Conservation (phyloP, 2,329 filamentous ascomycete genomes). For the Trichoderma atrobrunneum region DNA sequence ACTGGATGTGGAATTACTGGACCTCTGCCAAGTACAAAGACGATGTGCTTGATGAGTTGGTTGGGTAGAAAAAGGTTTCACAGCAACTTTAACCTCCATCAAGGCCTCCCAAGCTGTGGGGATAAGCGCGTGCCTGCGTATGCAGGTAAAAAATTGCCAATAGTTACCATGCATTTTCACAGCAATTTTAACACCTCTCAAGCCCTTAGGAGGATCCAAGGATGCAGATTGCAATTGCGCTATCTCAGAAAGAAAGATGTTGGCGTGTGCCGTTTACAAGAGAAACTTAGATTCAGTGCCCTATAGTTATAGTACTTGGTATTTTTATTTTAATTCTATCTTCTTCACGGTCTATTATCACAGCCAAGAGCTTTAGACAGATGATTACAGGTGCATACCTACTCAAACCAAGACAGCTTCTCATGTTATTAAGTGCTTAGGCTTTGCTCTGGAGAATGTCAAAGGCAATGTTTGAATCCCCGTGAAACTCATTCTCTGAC, state of each 20-base stretch:
- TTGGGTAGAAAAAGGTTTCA: too few relatives aligned
- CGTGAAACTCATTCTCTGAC: not conserved
- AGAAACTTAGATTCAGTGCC: too few relatives aligned
- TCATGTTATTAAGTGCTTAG: not conserved
- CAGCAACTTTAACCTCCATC: not conserved
- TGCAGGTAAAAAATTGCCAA: too few relatives aligned
- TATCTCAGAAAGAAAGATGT: too few relatives aligned
- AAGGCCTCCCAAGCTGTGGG: too few relatives aligned
- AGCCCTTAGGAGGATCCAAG: not conserved
- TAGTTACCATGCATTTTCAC: too few relatives aligned
- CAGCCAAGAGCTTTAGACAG: not conserved
- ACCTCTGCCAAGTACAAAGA: not conserved
- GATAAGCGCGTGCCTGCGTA: too few relatives aligned
- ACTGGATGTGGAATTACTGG: not conserved
- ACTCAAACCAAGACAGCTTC: not conserved
- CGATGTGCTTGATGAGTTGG: too few relatives aligned
- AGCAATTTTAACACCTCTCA: not conserved
- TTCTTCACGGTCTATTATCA: accelerated
- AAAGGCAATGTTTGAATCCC: not conserved
- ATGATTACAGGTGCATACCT: not conserved
- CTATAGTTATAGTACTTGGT: not conserved
- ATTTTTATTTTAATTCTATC: not conserved
- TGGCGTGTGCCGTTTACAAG: too few relatives aligned
- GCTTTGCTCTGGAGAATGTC: not conserved
- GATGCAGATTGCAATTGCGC: too few relatives aligned